Conservation (phyloP, 495 filamentous ascomycete genomes). For the Aspergillus cristatus region DNA sequence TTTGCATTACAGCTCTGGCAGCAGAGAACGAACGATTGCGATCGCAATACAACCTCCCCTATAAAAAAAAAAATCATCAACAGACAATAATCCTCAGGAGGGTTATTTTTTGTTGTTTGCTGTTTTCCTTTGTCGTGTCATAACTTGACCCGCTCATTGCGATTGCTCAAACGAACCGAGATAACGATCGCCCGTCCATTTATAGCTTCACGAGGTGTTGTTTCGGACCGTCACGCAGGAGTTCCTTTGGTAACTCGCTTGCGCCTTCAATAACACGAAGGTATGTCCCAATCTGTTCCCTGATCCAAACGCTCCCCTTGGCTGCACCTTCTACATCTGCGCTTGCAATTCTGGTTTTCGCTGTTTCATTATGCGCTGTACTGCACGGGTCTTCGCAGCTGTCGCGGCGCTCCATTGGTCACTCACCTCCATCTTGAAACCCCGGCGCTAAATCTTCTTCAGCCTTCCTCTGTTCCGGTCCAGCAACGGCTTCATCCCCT, state of each 20-base stretch:
- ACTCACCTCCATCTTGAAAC: constrained; percentile 1
- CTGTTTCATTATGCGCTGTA: constrained; percentile 36
- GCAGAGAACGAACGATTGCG: no score
- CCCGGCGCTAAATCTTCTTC: constrained; percentile 17
- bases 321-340: constrained; percentile 4
- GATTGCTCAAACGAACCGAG: constrained; percentile 44
- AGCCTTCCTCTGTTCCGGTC: constrained; percentile 23
- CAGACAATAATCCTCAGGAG: no score
- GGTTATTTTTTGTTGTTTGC: no score
- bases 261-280: constrained; percentile 13
- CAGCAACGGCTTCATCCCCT: constrained; percentile 13
- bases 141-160: neutral
- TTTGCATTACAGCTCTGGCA: no score
- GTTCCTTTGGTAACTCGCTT: constrained; percentile 21
- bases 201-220: constrained; percentile 18
- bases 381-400: constrained; percentile 44
- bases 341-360: constrained; percentile 29
- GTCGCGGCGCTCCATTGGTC: constrained; percentile 1
- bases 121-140: no score
- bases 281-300: constrained; percentile 13
- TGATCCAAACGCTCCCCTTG: constrained; percentile 6
- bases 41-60: no score
- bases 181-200: constrained; percentile 17
- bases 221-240: constrained; percentile 28
- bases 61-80: no score